Evolutionary conservation across 129 eudicot species (phyloP).

Genomic region (Helianthus annuus): DNA sequence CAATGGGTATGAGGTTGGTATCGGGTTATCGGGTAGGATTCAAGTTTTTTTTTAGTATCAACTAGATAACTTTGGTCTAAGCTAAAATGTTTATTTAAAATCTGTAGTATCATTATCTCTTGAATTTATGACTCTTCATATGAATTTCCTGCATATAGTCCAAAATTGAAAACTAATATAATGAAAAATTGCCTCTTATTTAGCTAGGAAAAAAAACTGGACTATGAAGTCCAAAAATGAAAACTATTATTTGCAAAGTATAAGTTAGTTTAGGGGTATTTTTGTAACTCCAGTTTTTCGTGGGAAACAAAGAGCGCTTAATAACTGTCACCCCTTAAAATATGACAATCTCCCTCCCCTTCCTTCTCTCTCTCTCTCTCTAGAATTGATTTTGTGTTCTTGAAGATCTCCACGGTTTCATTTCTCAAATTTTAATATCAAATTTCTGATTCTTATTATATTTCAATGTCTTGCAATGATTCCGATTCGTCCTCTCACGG

Average conservation of each 20-base stretch:
- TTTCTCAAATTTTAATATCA: constrained; percentile 14
- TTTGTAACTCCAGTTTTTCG: constrained; percentile 15
- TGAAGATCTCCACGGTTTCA: constrained; percentile 18
- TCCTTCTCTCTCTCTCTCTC: constrained; percentile 28
- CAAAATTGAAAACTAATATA: too few species aligned
- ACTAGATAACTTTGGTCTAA: too few species aligned
- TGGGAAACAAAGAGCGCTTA: constrained; percentile 41
- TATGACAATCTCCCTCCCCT: constrained; percentile 28
- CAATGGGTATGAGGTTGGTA: too few species aligned
- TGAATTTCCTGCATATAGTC: too few species aligned
- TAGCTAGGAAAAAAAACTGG: too few species aligned
- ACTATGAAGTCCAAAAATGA: too few species aligned
- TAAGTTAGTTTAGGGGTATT: constrained; percentile 12
- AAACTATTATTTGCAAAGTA: neutral
- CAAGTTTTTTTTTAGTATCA: too few species aligned
- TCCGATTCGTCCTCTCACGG: constrained; percentile 60
- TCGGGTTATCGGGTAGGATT: too few species aligned
- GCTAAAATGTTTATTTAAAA: too few species aligned
- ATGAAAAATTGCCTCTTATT: too few species aligned
- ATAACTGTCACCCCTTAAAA: constrained; percentile 33
- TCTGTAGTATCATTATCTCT: too few species aligned
- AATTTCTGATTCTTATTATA: constrained; percentile 2
- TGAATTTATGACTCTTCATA: too few species aligned
- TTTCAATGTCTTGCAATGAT: constrained; percentile 62
- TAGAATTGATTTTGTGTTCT: constrained; percentile 18